Percentiles rank a stretch among this genome's conserved stretches.
Evolutionary conservation across 495 filamentous ascomycete genomes (phyloP).

Genomic region (Penicillium crystallinum): DNA sequence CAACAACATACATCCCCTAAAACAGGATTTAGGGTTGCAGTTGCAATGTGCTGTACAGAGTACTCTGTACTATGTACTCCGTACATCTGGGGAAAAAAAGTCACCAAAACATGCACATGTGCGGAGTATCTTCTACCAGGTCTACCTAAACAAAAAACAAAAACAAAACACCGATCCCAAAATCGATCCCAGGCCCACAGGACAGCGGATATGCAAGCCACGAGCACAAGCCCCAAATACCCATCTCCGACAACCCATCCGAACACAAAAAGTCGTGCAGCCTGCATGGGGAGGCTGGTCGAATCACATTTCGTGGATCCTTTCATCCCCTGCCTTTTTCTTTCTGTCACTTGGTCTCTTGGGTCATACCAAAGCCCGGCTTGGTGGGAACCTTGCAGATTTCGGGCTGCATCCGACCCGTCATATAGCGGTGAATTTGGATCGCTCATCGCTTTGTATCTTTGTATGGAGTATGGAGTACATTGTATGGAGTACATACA

Average conservation of each 20-base stretch:
- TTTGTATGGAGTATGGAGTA: too few species aligned
- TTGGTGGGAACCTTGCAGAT: background rate
- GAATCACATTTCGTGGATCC: background rate
- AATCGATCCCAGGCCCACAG: constrained; percentile 2
- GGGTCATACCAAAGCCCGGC: background rate
- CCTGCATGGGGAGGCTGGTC: background rate
- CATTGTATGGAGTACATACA: too few species aligned
- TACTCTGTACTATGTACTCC: too few species aligned
- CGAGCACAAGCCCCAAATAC: background rate
- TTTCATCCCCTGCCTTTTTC: background rate
- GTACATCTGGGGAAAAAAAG: too few species aligned
- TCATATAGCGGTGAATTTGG: constrained; percentile 30
- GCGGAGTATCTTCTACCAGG: too few species aligned
- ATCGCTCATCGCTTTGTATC: too few species aligned
- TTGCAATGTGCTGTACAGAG: too few species aligned
- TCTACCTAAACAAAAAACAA: background rate
- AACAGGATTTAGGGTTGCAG: background rate
- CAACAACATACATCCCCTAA: too few species aligned
- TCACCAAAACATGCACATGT: too few species aligned
- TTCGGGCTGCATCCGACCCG: constrained; percentile 7
- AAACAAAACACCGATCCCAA: background rate
- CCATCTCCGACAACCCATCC: constrained; percentile 4
- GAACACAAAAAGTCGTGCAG: constrained; percentile 3
- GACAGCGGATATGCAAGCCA: constrained; percentile 19
- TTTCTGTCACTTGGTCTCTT: background rate